Percentiles rank a stretch among this genome's conserved stretches.
These are phyloP conservation scores for Aspergillus sparsus DNA, from an alignment of 495 filamentous ascomycete species.

Conservation along the genomic window DNA sequence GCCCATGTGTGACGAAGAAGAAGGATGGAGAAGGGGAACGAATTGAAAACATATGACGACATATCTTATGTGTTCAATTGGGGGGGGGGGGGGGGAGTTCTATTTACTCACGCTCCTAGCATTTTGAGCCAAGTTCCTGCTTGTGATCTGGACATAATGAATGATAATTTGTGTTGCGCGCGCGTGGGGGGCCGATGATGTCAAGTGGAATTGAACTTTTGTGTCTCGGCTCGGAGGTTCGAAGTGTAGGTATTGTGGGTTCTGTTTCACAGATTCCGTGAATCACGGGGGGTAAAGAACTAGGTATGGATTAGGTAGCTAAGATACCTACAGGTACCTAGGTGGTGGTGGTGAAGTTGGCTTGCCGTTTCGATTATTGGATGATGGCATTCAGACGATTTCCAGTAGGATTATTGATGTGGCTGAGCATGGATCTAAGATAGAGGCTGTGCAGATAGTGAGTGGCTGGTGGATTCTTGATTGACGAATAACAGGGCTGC, in stretches of 20 bases:
- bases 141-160: slow-evolving; percentile 46
- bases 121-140: slow-evolving; percentile 58
- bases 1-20: background rate
- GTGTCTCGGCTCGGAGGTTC: background rate
- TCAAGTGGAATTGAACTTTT: slow-evolving; percentile 5
- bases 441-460: background rate
- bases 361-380: background rate
- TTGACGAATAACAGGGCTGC: background rate
- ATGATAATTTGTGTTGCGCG: background rate
- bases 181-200: slow-evolving; percentile 32
- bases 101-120: slow-evolving; percentile 47
- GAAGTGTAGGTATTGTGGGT: background rate
- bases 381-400: background rate
- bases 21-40: background rate
- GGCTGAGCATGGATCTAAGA: background rate
- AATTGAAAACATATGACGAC: background rate
- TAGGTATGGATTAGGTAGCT: background rate
- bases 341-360: background rate
- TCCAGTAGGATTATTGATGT: background rate
- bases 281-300: background rate
- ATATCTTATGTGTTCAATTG: background rate
- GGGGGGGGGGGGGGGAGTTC: background rate
- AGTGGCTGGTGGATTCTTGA: background rate
- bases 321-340: no score
- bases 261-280: background rate